Base-by-base conservation (phyloP, 2,329 filamentous ascomycete genomes). In the Aspergillus pseudoterreus region DNA sequence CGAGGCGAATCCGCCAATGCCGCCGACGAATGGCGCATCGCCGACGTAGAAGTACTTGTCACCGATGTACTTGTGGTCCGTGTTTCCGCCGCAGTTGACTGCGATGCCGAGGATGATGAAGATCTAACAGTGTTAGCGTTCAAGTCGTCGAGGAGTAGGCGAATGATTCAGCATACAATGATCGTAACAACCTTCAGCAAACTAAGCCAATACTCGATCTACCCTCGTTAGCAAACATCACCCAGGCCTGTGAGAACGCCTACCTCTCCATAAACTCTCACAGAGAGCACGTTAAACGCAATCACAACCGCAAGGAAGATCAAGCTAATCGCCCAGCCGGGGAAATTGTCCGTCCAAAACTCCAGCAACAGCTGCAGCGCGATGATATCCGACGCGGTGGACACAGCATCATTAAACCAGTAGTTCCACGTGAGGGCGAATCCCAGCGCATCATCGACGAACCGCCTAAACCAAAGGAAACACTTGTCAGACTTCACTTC, bases 321-420 rank as follows among this genome's bases (percentile, higher is more conserved):
- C 47, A 86, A 62, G 58, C 81, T 83, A 42, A 86, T 71, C 0
- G 78, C 84, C 77, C 82, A 85, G 1, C 82, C 82, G 0, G 84
- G 83, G 47, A 87, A 82, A 53, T 78, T 76, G 42, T 81, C 76
- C 33, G 77, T 80, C 83, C 83, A 86, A 62, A 83, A 86, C 44
- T 82, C 68, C 47, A 85, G 67, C 1, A 86, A 62, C 2, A 86
- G 68, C 62, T 83, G 80, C 32, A 82, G 64, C 0, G 81, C 77
- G 17, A 85, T 80, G 22, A 86, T 68, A 67, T 87, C 83, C 0
- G 82, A 74, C 0, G 83, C 83, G 1, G 78, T 82, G 0, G 76
- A 78, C 0, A 82, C 78, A 1, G 82, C 83, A 67, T 86, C 82
- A 63, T 86, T 85, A 60, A 85, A 84, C 82, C 82, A 86, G 55